Evolutionary conservation across 768 basidiomycete genomes (phyloP), one percentile per base, ranked within the genome.

Genomic region (Sutorius australiensis): DNA sequence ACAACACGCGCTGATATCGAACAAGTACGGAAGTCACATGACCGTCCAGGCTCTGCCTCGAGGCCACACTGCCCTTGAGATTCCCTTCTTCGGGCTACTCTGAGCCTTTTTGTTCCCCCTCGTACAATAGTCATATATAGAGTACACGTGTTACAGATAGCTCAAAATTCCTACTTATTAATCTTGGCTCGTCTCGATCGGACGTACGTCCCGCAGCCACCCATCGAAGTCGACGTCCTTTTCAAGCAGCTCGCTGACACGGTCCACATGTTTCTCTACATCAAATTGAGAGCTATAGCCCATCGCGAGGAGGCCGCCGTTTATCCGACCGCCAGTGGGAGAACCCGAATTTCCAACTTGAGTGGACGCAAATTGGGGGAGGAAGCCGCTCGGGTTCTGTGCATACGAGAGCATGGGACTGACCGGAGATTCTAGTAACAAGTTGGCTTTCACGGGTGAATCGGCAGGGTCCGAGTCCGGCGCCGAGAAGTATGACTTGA

Each of bases 221-320:
- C 73, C 77, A 34, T 72, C 75, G 56, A 77, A 81, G 56, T 83
- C 82, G 5, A 84, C 75, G 53, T 84, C 85, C 56, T 74, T 73
- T 62, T 81, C 80, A 55, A 85, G 66, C 56, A 83, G 61, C 62
- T 78, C 80, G 44, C 73, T 77, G 6, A 82, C 82, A 56, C 73
- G 65, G 43, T 79, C 77, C 16, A 81, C 75, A 55, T 77, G 74
- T n/a, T 71, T 74, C 59, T 82, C 79, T 3, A 84, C 72, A 53
- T 82, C 79, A 51, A 80, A 78, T 55, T 84, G 83, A 5, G 84
- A 83, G 54, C 77, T 81, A 59, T 77, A 83, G 3, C 74, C 75
- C 67, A 72, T 68, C 56, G 70, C 76, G 36, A 71, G 63, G 16
- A 66, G 42, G 12, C 67, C 69, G 49, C 62, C 61, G 47, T 62